A percentile compares a stretch with the other conserved stretches of the same genome.
Evolutionary conservation across 176 grass and related monocot genomes (phyloP).

Genomic region (Carex cristatella): DNA sequence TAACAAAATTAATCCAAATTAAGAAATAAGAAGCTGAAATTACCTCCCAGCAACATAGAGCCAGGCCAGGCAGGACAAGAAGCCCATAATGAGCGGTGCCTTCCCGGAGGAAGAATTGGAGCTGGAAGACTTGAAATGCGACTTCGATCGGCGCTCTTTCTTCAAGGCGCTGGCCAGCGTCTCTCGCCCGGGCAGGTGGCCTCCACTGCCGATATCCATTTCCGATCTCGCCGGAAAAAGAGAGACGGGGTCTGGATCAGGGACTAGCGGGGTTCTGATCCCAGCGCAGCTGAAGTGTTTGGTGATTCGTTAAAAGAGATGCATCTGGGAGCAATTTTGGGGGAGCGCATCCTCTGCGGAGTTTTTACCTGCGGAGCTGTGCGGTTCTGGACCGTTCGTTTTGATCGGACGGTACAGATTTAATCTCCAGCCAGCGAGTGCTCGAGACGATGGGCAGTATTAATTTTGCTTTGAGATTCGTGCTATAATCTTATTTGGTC

Average conservation of each 20-base stretch:
- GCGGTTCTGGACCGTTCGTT: too few species aligned
- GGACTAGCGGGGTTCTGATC: background rate
- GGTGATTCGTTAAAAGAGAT: constrained; percentile 8
- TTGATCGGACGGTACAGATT: too few species aligned
- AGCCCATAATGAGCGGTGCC: constrained; percentile 68
- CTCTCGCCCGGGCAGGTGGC: constrained; percentile 40
- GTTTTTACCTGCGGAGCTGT: too few species aligned
- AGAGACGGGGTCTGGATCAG: background rate
- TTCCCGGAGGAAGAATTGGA: constrained; percentile 29
- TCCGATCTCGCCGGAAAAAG: background rate
- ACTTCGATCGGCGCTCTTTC: constrained; percentile 58
- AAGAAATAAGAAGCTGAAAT: background rate
- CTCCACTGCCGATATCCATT: constrained; percentile 6
- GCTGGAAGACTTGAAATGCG: constrained; percentile 1
- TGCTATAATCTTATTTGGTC: too few species aligned
- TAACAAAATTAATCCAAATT: background rate
- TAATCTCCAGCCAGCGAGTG: too few species aligned
- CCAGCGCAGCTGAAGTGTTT: background rate
- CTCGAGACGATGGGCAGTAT: too few species aligned
- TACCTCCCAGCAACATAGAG: constrained; percentile 89
- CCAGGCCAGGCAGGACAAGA: constrained; percentile 97
- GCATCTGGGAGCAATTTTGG: background rate
- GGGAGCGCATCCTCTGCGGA: background rate
- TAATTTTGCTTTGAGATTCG: too few species aligned
- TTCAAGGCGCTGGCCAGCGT: constrained; percentile 73